These are phyloP conservation scores for Salvia hispanica DNA, from an alignment of 257 asterid genomes.

Conservation along the genomic window DNA sequence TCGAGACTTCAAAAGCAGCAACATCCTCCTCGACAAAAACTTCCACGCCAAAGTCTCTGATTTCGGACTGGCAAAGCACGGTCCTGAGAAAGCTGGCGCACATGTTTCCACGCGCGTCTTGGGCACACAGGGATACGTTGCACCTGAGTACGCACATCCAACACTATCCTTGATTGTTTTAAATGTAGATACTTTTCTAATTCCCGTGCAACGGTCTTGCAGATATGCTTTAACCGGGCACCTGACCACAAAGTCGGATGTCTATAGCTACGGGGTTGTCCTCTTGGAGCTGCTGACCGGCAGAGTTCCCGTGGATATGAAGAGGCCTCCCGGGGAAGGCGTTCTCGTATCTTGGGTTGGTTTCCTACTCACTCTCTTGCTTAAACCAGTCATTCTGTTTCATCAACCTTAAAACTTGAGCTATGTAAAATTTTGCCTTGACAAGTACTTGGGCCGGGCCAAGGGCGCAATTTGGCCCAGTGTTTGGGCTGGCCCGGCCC, in stretches of 20 bases:
- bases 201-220: slow-evolving; percentile 16
- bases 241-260: slow-evolving; percentile 91
- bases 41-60: slow-evolving; percentile 93
- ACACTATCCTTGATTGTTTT: not conserved
- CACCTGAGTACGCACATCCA: slow-evolving; percentile 69
- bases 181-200: not conserved
- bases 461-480: too few relatives aligned
- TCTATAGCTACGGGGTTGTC: slow-evolving; percentile 91
- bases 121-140: slow-evolving; percentile 98
- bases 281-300: slow-evolving; percentile 87
- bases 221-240: slow-evolving; percentile 94
- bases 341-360: slow-evolving; percentile 93
- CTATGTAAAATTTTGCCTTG: too few relatives aligned
- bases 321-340: slow-evolving; percentile 81
- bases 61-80: slow-evolving; percentile 84
- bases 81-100: slow-evolving; percentile 88
- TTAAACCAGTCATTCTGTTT: not conserved
- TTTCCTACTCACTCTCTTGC: slow-evolving; percentile 15
- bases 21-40: slow-evolving; percentile 72
- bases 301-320: slow-evolving; percentile 93
- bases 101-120: slow-evolving; percentile 90
- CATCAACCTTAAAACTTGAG: not conserved
- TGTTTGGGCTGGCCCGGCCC: too few relatives aligned
- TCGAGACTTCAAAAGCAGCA: slow-evolving; percentile 92
- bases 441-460: too few relatives aligned